Evolutionary conservation across 805 yeast species (phyloP).

Genomic region (Monosporozyma yasuniensis): DNA sequence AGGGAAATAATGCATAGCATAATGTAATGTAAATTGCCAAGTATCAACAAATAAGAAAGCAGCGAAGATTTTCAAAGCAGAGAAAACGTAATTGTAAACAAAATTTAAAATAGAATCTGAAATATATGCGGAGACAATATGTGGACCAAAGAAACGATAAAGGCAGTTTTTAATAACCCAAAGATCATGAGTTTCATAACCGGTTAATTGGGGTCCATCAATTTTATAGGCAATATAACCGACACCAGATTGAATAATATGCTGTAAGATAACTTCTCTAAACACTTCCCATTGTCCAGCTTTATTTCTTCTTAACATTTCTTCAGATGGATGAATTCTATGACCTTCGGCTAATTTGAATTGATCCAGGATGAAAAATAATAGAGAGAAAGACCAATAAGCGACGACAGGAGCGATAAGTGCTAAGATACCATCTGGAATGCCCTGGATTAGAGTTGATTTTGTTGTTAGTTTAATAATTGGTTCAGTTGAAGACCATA

Average conservation of each 20-base stretch:
- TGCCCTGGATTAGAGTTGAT: conserved; percentile 8
- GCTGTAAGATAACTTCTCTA: conserved; percentile 78
- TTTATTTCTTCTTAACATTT: conserved; percentile 65
- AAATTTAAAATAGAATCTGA: conserved; percentile 42
- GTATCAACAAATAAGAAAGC: conserved; percentile 79
- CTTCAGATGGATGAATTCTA: conserved; percentile 89
- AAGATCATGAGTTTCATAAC: conserved; percentile 40
- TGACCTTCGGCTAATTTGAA: conserved; percentile 69
- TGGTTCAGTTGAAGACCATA: conserved; percentile 21
- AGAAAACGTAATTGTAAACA: conserved; percentile 55
- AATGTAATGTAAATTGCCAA: conserved; percentile 91
- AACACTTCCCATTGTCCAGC: conserved; percentile 64
- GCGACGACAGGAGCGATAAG: conserved; percentile 67
- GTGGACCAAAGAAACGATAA: conserved; percentile 3
- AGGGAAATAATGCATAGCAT: conserved; percentile 79
- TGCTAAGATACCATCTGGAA: conserved; percentile 58
- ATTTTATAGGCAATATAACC: conserved; percentile 49
- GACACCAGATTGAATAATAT: conserved; percentile 65
- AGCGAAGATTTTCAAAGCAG: conserved; percentile 43
- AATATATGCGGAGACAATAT: conserved; percentile 25
- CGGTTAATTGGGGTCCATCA: conserved; percentile 49
- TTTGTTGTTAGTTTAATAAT: conserved; percentile 9
- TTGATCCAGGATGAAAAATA: conserved; percentile 70
- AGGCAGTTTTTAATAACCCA: conserved; percentile 34
- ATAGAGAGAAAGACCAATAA: conserved; percentile 70